phyloP scores from a whole-genome alignment of 2,329 filamentous ascomycete species.

The Diaporthe sp. region DNA sequence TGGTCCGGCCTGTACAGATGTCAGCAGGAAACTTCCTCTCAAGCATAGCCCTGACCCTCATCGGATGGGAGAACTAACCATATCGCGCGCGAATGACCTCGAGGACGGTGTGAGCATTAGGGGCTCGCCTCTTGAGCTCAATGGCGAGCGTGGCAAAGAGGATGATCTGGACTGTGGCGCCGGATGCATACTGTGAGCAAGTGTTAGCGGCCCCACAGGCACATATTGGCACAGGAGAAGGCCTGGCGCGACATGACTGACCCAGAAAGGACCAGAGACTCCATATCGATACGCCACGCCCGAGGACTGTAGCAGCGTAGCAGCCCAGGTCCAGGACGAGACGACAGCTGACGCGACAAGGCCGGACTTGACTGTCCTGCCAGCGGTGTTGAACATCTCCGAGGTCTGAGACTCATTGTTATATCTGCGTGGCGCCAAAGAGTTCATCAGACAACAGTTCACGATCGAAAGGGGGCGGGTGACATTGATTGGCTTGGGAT shows the following conservation, averaged over 20 bases:
- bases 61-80: slow-evolving; percentile 54
- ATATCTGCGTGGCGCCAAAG: slow-evolving; percentile 40
- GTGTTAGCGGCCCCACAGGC: not conserved
- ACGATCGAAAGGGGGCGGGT: not conserved
- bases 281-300: slow-evolving; percentile 69
- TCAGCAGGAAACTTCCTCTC: not conserved
- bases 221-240: no score
- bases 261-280: slow-evolving; percentile 68
- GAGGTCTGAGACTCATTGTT: slow-evolving; percentile 82
- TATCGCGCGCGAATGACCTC: slow-evolving; percentile 87
- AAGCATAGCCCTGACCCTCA: not conserved
- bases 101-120: slow-evolving; percentile 87
- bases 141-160: slow-evolving; percentile 92
- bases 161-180: slow-evolving; percentile 88
- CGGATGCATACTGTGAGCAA: slow-evolving; percentile 60
- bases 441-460: not conserved
- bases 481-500: slow-evolving; percentile 40
- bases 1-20: slow-evolving; percentile 35
- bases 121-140: slow-evolving; percentile 85
- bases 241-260: not conserved
- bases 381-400: slow-evolving; percentile 92
- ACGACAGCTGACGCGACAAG: slow-evolving; percentile 91
- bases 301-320: slow-evolving; percentile 63
- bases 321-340: slow-evolving; percentile 93
- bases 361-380: slow-evolving; percentile 88